Base-by-base conservation (phyloP, 2,329 filamentous ascomycete species). In the Aspergillus unguis region DNA sequence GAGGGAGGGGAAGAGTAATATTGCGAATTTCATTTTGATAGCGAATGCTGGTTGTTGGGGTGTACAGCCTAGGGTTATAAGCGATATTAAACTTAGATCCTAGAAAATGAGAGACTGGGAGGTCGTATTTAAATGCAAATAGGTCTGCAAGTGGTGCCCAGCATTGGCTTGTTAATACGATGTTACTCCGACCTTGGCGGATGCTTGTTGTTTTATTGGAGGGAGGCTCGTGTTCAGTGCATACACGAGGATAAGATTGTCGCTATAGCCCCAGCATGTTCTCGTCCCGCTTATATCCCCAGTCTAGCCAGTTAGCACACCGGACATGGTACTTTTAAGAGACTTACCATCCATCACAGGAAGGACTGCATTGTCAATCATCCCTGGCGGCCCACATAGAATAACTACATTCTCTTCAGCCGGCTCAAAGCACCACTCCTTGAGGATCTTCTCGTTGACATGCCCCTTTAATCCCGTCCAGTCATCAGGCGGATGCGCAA, bases 361-460 rank as follows among this genome's bases (percentile, higher is more conserved):
- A 60, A 81, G 58, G 2, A 72, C 78, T n/a, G 74, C 75, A 58
- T 77, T 79, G 59, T 77, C 72, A 47, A 82, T 79, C 75, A 81
- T 76, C 1, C 68, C 66, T 4, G 76, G 76, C 35, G 77, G 77
- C 0, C 79, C 77, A 59, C 77, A 82, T 35, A 81, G 59, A 7
- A 45, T 26, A 7, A 72, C 73, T 1, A 74, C 74, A 26, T 63
- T 74, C 3, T 65, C 66, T 35, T 76, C 65, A 0, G 54, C 65
- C 0, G 79, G 77, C 61, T 51, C 45, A 48, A 60, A 61, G 4
- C 38, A 33, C n/a, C 25, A 23, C 2, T 38, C 36, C 26, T 43
- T 11, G 2, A 61, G 35, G 1, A 56, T 56, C 6, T 48, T 23
- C 44, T 52, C 45, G 32, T 54, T 48, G 5, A 58, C 54, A 29